Percentiles rank a stretch among this genome's conserved stretches.
These are phyloP conservation scores for Fusarium pininemorale DNA, from an alignment of 2,329 filamentous ascomycete species.

Conservation along the genomic window DNA sequence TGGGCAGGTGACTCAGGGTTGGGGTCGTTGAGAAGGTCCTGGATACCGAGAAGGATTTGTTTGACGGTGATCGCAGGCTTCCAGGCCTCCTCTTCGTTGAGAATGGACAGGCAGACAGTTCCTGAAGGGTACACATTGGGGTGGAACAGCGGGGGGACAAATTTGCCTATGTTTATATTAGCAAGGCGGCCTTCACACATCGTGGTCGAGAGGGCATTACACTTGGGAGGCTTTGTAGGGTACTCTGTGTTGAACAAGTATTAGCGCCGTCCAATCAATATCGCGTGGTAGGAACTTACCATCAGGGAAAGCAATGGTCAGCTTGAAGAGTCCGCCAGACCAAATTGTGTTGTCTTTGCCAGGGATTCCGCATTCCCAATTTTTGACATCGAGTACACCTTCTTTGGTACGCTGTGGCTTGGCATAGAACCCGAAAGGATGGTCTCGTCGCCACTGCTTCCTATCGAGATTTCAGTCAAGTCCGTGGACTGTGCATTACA, in stretches of 20 bases:
- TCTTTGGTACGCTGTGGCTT: constrained; percentile 82
- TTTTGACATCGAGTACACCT: constrained; percentile 89
- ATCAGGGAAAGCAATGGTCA: constrained; percentile 92
- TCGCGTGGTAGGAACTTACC: constrained; percentile 63
- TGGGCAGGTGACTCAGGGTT: constrained; percentile 97
- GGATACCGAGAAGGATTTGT: constrained; percentile 94
- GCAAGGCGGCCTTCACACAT: background rate
- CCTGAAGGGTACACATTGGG: constrained; percentile 98
- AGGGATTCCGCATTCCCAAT: constrained; percentile 96
- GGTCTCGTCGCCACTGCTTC: constrained; percentile 96
- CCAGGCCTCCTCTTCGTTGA: constrained; percentile 99
- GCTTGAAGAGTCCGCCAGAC: constrained; percentile 97
- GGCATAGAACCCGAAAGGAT: constrained; percentile 97
- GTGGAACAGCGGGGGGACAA: constrained; percentile 93
- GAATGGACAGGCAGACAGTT: constrained; percentile 94
- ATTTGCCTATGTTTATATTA: constrained; percentile 76
- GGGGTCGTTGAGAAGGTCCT: constrained; percentile 93
- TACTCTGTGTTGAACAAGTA: constrained; percentile 72
- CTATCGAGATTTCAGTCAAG: constrained; percentile 56
- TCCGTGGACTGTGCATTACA: background rate
- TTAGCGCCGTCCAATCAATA: constrained; percentile 16
- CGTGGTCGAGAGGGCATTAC: constrained; percentile 61
- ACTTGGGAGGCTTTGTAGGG: constrained; percentile 98
- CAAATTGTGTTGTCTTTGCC: constrained; percentile 97
- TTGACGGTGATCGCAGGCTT: constrained; percentile 98